Evolutionary conservation across 2,329 filamentous ascomycete genomes (phyloP).

Genomic region (Podosphaera aphanis): DNA sequence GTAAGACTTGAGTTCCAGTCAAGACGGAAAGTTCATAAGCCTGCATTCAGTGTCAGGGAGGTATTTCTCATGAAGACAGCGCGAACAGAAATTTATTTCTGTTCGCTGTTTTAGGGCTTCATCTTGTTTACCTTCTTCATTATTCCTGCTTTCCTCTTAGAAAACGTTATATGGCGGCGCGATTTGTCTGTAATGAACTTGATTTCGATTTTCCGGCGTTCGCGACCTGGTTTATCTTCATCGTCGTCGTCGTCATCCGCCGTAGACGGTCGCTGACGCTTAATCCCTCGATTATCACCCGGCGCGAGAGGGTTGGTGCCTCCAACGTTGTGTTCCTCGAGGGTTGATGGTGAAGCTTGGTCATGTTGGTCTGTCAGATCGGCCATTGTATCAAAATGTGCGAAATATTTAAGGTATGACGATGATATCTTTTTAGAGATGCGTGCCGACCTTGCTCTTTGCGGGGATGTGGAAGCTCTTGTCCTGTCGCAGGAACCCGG

Average conservation of each 20-base stretch:
- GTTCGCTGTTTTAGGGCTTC: not conserved
- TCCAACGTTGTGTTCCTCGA: constrained; percentile 51
- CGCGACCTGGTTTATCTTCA: constrained; percentile 89
- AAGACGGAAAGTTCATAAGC: constrained; percentile 94
- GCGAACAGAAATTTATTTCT: not conserved
- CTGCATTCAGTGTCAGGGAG: constrained; percentile 23
- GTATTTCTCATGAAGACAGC: not conserved
- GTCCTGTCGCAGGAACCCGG: constrained; percentile 16
- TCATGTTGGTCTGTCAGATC: constrained; percentile 61
- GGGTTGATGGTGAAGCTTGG: constrained; percentile 48
- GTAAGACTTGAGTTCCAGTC: constrained; percentile 87
- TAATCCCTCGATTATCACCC: constrained; percentile 58
- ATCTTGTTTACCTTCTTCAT: constrained; percentile 95
- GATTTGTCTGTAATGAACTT: constrained; percentile 99
- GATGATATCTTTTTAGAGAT: constrained; percentile 17
- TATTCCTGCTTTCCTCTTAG: constrained; percentile 97
- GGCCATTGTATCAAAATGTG: constrained; percentile 31
- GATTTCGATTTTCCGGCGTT: constrained; percentile 98
- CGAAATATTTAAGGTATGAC: constrained; percentile 13
- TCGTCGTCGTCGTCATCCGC: constrained; percentile 93
- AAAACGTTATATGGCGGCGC: constrained; percentile 96
- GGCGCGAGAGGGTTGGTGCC: constrained; percentile 38
- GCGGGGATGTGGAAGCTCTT: constrained; percentile 11
- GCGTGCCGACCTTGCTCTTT: constrained; percentile 17
- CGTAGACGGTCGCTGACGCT: constrained; percentile 62